Evolutionary conservation across 305 asterid species (phyloP), one percentile per base, ranked within the genome.

Genomic region (Fraxinus latifolia): DNA sequence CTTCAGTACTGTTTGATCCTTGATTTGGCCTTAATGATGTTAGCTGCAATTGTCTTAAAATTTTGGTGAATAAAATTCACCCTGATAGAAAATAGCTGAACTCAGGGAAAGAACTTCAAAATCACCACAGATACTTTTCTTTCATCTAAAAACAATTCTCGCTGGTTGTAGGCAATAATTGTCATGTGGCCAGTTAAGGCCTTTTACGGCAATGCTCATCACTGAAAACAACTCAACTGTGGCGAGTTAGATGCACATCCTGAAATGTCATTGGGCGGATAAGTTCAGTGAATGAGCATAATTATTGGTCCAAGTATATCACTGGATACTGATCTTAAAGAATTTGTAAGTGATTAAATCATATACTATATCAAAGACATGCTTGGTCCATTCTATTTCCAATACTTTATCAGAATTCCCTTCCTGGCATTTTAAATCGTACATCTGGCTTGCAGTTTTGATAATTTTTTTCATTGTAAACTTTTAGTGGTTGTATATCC

Each of bases 1-100:
- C 37, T 67, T 67, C 34, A 25, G 37, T 27, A 27, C 7, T 25
- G 27, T 67, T 29, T 67, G 33, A 67, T 70, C 39, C 75, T 15
- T 31, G 44, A 12, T 68, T 68, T 15, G 42, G 25, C 12, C 23
- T 70, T 15, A 15, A 31, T 14, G 39, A 31, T 31, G 42, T 42
- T 23, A 37, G 85, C 55, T 77, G 4, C 76, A 50, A 67, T 65
- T 25, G 58, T 80, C 36, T 62, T 34, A 37, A 71, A 53, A 39
- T 17, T 19, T 31, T 44, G 27, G 58, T 19, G 34, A 31, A 70
- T 32, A 70, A 14, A 70, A 1, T 27, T 11, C 21, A 29, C 39
- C 11, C 21, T 29, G 75, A 68, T 3, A 68, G 34, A 27, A 12
- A 14, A 68, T 31, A 55, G 8, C 27, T 5, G 27, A 55, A 55